Base-by-base conservation (phyloP, 176 grass and related monocot genomes). In the Tillandsia fasciculata region DNA sequence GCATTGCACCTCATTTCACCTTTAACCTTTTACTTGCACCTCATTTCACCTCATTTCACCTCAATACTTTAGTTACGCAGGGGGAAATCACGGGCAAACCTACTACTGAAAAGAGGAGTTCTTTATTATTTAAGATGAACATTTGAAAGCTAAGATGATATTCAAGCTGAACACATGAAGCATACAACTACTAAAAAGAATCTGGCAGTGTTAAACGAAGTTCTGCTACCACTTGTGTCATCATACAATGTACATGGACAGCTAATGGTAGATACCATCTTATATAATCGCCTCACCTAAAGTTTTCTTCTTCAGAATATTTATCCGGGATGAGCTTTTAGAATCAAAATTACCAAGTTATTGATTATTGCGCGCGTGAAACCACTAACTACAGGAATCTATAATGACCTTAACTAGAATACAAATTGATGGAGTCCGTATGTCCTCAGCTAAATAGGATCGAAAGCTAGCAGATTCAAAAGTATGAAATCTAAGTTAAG, bases 1-100 rank as follows among this genome's bases (percentile, higher is more conserved):
- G 88, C 88, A 70, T 96, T 96, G 75, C 91, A 96, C 80, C 89
- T 96, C 91, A 91, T 96, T 56, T 70, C 74, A 76, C 54, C 5
- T 20, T 59, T 14, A 59, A 59, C 14, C 10, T 67, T 67, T 42
- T 49, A 67, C 24, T 96, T 96, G 75, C 91, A 96, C 80, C 89
- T 96, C 91, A 91, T 96, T 56, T 14, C 91, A 96, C 80, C 89
- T 96, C 91, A 91, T 96, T 56, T 14, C 17, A 59, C 14, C 10
- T 67, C 10, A 24, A 26, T 65, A 86, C 83, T 77, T 56, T 23
- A 74, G 12, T 49, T 11, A n/a, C 10, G 14, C 15, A 59, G 9
- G 15, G 20, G 20, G 15, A 59, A 17, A 20, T 17, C 4, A 9
- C n/a, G 17, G 54, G 54, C n/a, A 59, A 20, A 17, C 8, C n/a